Evolutionary conservation across 2,329 filamentous ascomycete genomes (phyloP), one percentile per base, ranked within the genome.

Genomic region (Aureobasidium sp.): DNA sequence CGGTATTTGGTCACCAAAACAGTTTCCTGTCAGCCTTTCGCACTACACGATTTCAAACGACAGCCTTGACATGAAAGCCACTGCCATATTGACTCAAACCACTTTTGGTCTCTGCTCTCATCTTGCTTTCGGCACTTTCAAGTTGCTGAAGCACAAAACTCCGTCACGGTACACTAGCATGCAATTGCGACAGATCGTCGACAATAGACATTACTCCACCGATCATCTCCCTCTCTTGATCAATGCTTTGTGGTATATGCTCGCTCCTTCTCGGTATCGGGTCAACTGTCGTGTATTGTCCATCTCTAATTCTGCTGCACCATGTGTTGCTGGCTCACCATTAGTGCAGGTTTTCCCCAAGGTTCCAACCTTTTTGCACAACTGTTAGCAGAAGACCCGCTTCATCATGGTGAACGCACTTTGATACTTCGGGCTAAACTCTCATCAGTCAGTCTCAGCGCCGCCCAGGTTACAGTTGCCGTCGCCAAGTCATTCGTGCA

Each of bases 111-210:
- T 20, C 17, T 37, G 50, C 32, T 37, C 6, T 50, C 26, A 26
- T 50, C 15, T 50, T 36, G 47, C 47, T 24, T 50, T 27, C 50
- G 50, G 50, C 15, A 50, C 27, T 20, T 34, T n/a, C 2, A 12
- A 52, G 34, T 34, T 20, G 37, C n/a, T n/a, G 39, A 34, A 46
- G 27, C 10, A 29, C 29, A 41, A 26, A 57, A 34, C 39, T 26
- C 53, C 39, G 26, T 57, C 15, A 36, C 17, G 53, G 53, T 57
- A 57, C 53, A 57, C 53, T 57, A 57, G 36, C 37, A 48, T 44
- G 37, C n/a, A n/a, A 20, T 39, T 41, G 44, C 32, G 24, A 48
- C 20, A 48, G 39, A 43, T 37, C 43, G 37, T 59, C 56, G 12
- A 48, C 5, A 29, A 48, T 29, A 44, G 13, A 41, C 41, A 32